Percentiles rank a stretch among this genome's conserved stretches.
phyloP scores from a whole-genome alignment of 2,329 filamentous ascomycete species.

The Aspergillus pseudoviridinutans region DNA sequence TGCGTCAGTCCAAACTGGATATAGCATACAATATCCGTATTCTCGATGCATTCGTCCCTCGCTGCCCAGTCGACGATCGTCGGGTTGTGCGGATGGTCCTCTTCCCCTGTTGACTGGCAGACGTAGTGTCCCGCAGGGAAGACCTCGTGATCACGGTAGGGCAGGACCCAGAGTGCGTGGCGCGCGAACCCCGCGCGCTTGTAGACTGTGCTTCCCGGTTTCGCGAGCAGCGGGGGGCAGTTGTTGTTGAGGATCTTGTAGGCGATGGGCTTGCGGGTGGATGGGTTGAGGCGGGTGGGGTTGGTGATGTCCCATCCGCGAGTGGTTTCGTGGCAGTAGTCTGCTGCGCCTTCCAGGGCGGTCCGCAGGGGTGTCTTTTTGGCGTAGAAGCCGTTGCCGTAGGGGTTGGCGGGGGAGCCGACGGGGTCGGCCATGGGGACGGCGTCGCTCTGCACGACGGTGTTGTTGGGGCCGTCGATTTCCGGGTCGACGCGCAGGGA shows the following conservation, averaged over 20 bases:
- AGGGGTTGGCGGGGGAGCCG: conserved; percentile 62
- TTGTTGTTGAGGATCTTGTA: conserved; percentile 27
- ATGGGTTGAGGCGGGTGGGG: conserved; percentile 20
- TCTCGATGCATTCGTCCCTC: conserved; percentile 50
- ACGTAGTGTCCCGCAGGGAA: conserved; percentile 59
- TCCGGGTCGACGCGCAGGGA: conserved; percentile 81
- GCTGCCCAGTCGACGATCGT: conserved; percentile 37
- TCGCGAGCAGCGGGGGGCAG: conserved; percentile 40
- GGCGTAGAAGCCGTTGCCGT: conserved; percentile 59
- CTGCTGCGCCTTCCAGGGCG: conserved; percentile 45
- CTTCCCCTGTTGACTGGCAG: conserved; percentile 51
- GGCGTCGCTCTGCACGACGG: conserved; percentile 54
- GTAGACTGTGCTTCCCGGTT: conserved; percentile 52
- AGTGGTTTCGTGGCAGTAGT: conserved; percentile 51
- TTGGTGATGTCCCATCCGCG: conserved; percentile 27
- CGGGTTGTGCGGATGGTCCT: conserved; percentile 39
- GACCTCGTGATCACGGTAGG: conserved; percentile 56
- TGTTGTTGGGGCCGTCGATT: conserved; percentile 78
- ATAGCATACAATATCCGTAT: conserved; percentile 55
- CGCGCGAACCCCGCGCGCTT: conserved; percentile 57
- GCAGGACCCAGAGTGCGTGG: conserved; percentile 56
- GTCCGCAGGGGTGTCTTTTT: conserved; percentile 39
- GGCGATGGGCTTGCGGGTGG: conserved; percentile 22
- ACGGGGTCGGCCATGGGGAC: conserved; percentile 10
- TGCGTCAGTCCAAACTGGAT: conserved; percentile 58